Evolutionary conservation across 2,329 filamentous ascomycete species (phyloP), one percentile per base, ranked within the genome.

Genomic region (Aspergillus texensis): DNA sequence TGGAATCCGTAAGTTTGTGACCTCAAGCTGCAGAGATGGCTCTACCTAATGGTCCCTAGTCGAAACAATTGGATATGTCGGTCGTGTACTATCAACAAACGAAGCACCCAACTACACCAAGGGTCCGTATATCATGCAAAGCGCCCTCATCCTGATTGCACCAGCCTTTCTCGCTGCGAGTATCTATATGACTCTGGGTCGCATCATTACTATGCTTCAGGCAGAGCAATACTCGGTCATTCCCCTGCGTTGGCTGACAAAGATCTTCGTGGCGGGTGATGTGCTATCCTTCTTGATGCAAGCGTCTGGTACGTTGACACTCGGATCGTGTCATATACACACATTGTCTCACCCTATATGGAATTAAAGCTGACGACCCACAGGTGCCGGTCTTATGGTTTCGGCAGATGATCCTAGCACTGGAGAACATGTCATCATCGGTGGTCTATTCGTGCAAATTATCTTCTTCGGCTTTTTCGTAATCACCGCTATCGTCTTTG

Each of bases 11-110:
- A 70, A 58, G 77, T 30, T 1, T 1, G 6, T 21, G 14, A 14
- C 12, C 21, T 14, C 2, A 28, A 45, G 12, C 4, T 30, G 16
- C 14, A 4, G 28, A 1, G 16, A 6, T 32, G 45, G 8, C 8
- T 48, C 12, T 34, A 24, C 21, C 24, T 50, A 43, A 28, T 9
- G 32, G 6, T 58, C 24, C 30, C 8, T 41, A 85, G 83, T 86
- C 70, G 83, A 87, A 68, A 72, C 76, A 0, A 75, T 86, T 24
- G 85, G 85, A 19, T 87, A 86, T 67, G 70, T 84, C 45, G 83
- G 81, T 14, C 82, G 86, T 59, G 74, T 81, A 5, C 67, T 83
- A 26, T 82, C 81, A 0, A 74, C 77, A 0, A 58, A 66, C 0
- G 72, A 84, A 60, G 48, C 69, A 3, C 71, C 72, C 11, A 30